These are phyloP conservation scores for Bipolaris sorokiniana DNA, from an alignment of 2,329 filamentous ascomycete species.

Conservation along the genomic window DNA sequence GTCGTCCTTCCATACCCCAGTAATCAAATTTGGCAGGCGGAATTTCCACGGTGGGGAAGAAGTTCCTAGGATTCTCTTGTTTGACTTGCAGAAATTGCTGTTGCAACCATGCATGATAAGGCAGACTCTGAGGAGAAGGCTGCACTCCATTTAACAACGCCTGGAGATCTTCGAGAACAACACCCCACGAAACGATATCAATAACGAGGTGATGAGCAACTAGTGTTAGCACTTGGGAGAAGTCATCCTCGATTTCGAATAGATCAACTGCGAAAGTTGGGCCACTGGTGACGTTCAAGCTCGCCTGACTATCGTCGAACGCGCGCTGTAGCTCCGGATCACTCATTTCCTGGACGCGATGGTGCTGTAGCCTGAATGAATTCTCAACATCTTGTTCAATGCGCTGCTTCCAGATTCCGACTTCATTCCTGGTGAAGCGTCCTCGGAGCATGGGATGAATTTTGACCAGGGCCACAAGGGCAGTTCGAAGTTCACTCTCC, in stretches of 20 bases:
- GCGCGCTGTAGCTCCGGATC: conserved; percentile 26
- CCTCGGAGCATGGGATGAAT: conserved; percentile 52
- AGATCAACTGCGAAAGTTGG: conserved; percentile 53
- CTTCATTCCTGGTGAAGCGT: conserved; percentile 41
- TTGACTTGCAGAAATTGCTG: conserved; percentile 41
- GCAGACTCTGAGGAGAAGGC: conserved; percentile 37
- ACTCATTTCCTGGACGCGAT: conserved; percentile 20
- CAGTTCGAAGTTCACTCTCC: conserved; percentile 31
- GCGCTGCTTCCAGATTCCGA: conserved; percentile 42
- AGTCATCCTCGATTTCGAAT: conserved; percentile 45
- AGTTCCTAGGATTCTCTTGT: conserved; percentile 29
- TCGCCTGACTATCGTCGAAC: conserved; percentile 40
- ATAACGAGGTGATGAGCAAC: conserved; percentile 48
- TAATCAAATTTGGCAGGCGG: conserved; percentile 41
- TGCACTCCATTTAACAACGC: conserved; percentile 36
- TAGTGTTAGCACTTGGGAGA: conserved; percentile 45
- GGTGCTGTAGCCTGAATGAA: conserved; percentile 37
- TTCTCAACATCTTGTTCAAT: conserved; percentile 31
- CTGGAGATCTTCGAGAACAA: conserved; percentile 49
- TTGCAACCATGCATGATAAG: conserved; percentile 48
- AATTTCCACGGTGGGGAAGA: conserved; percentile 37
- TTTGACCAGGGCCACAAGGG: conserved; percentile 41
- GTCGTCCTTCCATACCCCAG: conserved; percentile 47
- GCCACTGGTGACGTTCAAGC: conserved; percentile 42
- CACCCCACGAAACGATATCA: conserved; percentile 50